These are phyloP conservation scores for Corinectria fuckeliana DNA, from an alignment of 2,329 filamentous ascomycete species.

Conservation along the genomic window DNA sequence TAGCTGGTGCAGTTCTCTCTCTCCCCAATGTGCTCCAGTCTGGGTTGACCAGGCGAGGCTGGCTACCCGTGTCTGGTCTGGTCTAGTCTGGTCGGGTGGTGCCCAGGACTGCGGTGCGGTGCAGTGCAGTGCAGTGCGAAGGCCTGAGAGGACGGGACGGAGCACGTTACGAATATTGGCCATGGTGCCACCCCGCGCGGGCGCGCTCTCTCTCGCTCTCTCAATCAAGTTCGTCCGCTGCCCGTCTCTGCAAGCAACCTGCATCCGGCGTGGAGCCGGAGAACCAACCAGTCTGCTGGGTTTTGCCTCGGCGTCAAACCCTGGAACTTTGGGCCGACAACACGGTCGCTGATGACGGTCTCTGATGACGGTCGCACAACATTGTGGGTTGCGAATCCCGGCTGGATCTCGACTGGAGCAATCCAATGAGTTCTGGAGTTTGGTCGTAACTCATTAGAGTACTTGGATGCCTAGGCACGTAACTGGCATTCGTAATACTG, in stretches of 20 bases:
- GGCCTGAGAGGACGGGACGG: not conserved
- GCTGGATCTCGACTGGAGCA: not conserved
- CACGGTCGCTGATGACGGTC: not conserved
- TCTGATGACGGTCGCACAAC: not conserved
- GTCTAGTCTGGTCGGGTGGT: too few relatives aligned
- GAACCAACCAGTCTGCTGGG: not conserved
- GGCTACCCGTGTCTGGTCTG: not conserved
- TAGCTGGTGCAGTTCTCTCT: not conserved
- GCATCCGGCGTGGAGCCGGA: not conserved
- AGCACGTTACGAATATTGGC: not conserved
- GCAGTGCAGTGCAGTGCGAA: not conserved
- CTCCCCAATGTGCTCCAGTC: too few relatives aligned
- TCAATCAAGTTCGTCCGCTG: not conserved
- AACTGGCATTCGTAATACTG: too few relatives aligned
- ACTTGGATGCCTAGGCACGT: too few relatives aligned
- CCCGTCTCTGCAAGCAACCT: not conserved
- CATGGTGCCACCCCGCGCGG: constrained; percentile 2
- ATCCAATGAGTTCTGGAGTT: too few relatives aligned
- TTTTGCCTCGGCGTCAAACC: constrained; percentile 4
- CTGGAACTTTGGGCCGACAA: constrained; percentile 3
- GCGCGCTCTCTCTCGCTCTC: not conserved
- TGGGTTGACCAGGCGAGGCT: too few relatives aligned
- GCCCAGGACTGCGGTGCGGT: not conserved
- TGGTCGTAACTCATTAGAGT: too few relatives aligned
- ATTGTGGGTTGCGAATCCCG: not conserved